Evolutionary conservation across 2,329 filamentous ascomycete species (phyloP).

Genomic region (Trichoderma asperellum): DNA sequence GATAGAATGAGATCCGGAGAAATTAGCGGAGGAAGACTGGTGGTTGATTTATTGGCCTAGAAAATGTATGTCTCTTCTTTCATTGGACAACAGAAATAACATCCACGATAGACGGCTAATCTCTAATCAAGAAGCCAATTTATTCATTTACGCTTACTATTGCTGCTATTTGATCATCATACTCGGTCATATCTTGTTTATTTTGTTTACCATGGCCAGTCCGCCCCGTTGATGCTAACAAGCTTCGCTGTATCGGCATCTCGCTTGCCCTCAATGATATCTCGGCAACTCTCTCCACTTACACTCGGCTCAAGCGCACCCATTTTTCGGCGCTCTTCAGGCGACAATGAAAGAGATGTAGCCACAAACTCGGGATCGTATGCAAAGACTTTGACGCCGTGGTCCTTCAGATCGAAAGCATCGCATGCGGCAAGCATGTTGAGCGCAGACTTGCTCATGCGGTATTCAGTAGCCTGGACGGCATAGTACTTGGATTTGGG

Average conservation of each 20-base stretch:
- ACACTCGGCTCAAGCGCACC: constrained; percentile 19
- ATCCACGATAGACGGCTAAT: not conserved
- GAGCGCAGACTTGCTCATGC: constrained; percentile 45
- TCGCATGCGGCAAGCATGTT: constrained; percentile 42
- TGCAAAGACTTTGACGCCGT: constrained; percentile 40
- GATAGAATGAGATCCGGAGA: constrained; percentile 68
- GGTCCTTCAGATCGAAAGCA: constrained; percentile 35
- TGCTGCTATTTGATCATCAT: not conserved
- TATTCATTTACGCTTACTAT: not conserved
- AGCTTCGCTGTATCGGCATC: constrained; percentile 30
- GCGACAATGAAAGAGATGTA: constrained; percentile 38
- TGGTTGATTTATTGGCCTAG: constrained; percentile 51
- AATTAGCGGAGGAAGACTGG: constrained; percentile 69
- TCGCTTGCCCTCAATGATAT: constrained; percentile 29
- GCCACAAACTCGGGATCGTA: constrained; percentile 43
- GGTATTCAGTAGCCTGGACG: constrained; percentile 33
- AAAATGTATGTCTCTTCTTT: not conserved
- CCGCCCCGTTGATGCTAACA: constrained; percentile 3
- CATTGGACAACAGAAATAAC: not conserved
- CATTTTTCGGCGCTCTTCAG: constrained; percentile 27
- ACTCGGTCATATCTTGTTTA: too few species aligned
- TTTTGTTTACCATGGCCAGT: constrained; percentile 12
- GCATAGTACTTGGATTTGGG: not conserved
- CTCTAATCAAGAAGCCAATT: not conserved
- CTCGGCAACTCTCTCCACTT: constrained; percentile 24